Evolutionary conservation across 2,329 filamentous ascomycete genomes (phyloP).

Genomic region (Plectosphaerella plurivora): DNA sequence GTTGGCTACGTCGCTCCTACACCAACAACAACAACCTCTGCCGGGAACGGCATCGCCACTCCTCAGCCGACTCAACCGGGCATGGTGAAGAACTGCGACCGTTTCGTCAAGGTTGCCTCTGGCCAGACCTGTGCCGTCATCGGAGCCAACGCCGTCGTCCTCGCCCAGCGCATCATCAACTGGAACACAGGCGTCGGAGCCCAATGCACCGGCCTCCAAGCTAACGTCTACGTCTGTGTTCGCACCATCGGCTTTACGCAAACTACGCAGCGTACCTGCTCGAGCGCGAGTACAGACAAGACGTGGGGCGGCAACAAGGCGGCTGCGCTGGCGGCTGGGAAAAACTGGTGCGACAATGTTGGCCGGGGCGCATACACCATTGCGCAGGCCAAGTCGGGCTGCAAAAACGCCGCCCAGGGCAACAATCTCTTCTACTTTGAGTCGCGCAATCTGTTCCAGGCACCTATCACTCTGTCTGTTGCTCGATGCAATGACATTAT

Average conservation of each 20-base stretch:
- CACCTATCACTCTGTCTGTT: background rate
- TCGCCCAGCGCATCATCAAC: slow-evolving; percentile 14
- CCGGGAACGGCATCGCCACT: slow-evolving; percentile 1
- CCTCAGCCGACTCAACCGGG: slow-evolving; percentile 7
- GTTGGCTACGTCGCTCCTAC: background rate
- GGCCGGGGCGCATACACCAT: background rate
- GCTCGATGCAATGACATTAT: background rate
- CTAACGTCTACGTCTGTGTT: slow-evolving; percentile 10
- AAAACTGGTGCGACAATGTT: background rate
- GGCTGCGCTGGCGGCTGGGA: background rate
- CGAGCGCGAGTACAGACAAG: background rate
- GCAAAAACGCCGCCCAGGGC: background rate
- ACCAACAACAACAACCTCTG: background rate
- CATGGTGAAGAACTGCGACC: slow-evolving; percentile 11
- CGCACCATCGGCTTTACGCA: slow-evolving; percentile 3
- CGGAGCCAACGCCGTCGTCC: slow-evolving; percentile 13
- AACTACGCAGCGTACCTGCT: background rate
- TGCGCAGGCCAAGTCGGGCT: background rate
- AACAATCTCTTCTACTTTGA: background rate
- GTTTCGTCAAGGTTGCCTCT: slow-evolving; percentile 15
- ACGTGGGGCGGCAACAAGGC: background rate
- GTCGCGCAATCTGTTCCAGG: background rate
- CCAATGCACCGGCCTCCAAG: slow-evolving; percentile 10
- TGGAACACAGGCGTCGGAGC: slow-evolving; percentile 14
- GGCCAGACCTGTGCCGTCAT: slow-evolving; percentile 19